phyloP scores from a whole-genome alignment of 164 flowering plant species.

The Chimonanthus salicifolius region DNA sequence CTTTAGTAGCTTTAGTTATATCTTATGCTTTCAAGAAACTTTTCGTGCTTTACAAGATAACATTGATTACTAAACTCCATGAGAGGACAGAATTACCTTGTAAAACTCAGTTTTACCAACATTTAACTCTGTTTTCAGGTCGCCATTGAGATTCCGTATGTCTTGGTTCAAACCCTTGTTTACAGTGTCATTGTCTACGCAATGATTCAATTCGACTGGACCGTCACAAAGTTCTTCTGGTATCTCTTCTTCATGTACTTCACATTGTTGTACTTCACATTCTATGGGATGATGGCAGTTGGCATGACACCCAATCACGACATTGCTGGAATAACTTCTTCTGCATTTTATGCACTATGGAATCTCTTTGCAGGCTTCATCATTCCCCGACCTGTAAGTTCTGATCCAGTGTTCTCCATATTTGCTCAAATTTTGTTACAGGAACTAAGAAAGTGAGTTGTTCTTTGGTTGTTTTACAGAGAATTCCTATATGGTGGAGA shows the following conservation, averaged over 20 bases:
- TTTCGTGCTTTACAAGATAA: neutral
- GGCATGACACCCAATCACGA: constrained; percentile 37
- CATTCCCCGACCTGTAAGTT: constrained; percentile 30
- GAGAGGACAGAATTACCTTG: neutral
- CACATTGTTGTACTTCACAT: constrained; percentile 38
- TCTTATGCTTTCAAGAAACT: neutral
- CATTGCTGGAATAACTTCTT: constrained; percentile 30
- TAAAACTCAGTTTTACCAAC: neutral
- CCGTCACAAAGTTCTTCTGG: constrained; percentile 36
- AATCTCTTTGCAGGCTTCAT: constrained; percentile 41
- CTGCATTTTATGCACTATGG: constrained; percentile 32
- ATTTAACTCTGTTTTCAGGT: constrained; percentile 19
- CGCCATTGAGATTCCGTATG: constrained; percentile 29
- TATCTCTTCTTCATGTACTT: constrained; percentile 36
- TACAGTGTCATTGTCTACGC: constrained; percentile 33
- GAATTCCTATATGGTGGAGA: constrained; percentile 83
- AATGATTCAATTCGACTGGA: constrained; percentile 43
- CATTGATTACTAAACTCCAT: neutral
- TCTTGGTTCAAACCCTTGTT: constrained; percentile 22
- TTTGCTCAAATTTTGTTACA: neutral
- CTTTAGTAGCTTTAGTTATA: neutral
- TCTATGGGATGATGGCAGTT: constrained; percentile 44
- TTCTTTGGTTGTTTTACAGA: constrained; percentile 30
- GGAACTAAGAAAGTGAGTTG: neutral
- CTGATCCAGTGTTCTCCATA: neutral